These are phyloP conservation scores for Pleurotus pulmonarius DNA, from an alignment of 768 basidiomycete genomes.

Conservation along the genomic window DNA sequence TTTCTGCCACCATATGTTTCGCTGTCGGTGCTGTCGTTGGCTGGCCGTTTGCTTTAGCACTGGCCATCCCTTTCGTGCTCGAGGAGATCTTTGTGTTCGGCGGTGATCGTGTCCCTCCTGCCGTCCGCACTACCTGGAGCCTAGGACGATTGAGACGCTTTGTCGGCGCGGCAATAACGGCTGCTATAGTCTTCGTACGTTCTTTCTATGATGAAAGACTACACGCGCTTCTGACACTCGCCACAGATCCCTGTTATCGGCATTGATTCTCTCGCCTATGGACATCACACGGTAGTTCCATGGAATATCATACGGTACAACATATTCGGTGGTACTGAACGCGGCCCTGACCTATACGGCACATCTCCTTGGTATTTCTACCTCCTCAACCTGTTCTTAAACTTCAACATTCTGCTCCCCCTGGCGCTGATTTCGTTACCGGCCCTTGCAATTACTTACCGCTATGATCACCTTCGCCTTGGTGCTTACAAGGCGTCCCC, in stretches of 20 bases:
- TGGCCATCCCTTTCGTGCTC: constrained; percentile 84
- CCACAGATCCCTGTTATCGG: constrained; percentile 78
- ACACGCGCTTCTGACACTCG: background rate
- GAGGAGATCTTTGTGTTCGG: constrained; percentile 85
- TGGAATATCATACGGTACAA: constrained; percentile 96
- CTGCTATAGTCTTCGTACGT: constrained; percentile 63
- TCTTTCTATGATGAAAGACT: background rate
- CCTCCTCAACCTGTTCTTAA: constrained; percentile 82
- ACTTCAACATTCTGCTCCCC: constrained; percentile 86
- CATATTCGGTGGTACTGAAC: constrained; percentile 73
- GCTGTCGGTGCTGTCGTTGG: constrained; percentile 86
- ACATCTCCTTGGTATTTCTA: constrained; percentile 88
- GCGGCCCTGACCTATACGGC: constrained; percentile 92
- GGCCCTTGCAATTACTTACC: constrained; percentile 67
- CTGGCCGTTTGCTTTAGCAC: constrained; percentile 93
- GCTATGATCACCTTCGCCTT: constrained; percentile 73
- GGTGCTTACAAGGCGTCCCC: constrained; percentile 45
- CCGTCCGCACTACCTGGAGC: constrained; percentile 49
- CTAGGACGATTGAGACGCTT: constrained; percentile 58
- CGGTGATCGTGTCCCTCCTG: constrained; percentile 55
- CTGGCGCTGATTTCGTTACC: constrained; percentile 83
- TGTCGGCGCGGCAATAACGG: constrained; percentile 46
- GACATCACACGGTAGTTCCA: constrained; percentile 71
- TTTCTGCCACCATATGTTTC: constrained; percentile 65
- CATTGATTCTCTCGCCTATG: constrained; percentile 87